Conservation (phyloP, 2,329 filamentous ascomycete genomes). For the Aspergillus phoenicis region DNA sequence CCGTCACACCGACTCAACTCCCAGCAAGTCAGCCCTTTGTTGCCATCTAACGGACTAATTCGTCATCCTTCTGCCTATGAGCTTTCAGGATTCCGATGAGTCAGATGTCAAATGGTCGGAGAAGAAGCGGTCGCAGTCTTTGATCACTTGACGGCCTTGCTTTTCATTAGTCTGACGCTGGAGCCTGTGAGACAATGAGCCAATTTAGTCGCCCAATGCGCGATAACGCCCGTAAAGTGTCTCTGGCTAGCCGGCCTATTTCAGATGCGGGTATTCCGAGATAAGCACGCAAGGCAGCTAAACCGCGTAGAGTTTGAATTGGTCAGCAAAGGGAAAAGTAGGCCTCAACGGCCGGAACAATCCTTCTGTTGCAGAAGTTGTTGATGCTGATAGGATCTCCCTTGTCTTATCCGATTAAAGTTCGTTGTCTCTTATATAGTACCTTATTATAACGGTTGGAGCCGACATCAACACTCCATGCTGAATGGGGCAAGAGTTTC, state of each 20-base stretch:
- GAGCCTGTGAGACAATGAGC: background rate
- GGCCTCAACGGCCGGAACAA: background rate
- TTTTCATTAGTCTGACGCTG: background rate
- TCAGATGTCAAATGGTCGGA: background rate
- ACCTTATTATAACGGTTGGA: too few species aligned
- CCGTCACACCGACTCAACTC: constrained; percentile 10
- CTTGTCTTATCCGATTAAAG: too few species aligned
- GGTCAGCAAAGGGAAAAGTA: background rate
- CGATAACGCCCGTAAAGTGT: background rate
- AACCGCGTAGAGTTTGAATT: background rate
- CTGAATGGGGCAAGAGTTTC: too few species aligned
- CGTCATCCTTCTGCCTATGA: constrained; percentile 2
- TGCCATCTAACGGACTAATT: background rate
- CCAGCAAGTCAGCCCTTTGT: background rate
- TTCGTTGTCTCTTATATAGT: too few species aligned
- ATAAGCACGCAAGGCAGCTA: constrained; percentile 8
- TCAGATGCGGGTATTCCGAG: constrained; percentile 1
- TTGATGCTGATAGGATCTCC: too few species aligned
- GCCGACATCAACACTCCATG: background rate
- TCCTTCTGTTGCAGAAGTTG: background rate
- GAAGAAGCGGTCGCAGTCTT: constrained; percentile 1
- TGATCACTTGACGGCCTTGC: constrained; percentile 7
- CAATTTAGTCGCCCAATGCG: background rate
- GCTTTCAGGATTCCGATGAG: background rate
- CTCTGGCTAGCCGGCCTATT: background rate